A percentile compares a stretch with the other conserved stretches of the same genome.
phyloP scores from a whole-genome alignment of 2,329 filamentous ascomycete species.

The Stemphylium vesicarium region DNA sequence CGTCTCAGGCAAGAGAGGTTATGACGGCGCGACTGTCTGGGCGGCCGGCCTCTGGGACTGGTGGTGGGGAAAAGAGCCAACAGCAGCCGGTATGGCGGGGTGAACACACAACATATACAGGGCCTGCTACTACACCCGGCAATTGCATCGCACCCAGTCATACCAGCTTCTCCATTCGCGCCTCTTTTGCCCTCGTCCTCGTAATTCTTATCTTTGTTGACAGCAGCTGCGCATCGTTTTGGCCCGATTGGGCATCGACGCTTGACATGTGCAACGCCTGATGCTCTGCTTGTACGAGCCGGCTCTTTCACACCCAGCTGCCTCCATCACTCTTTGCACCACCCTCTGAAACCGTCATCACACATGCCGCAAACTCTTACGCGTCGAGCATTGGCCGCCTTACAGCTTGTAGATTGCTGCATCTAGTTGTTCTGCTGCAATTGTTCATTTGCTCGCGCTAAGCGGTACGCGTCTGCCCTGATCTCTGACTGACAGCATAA shows the following conservation, averaged over 20 bases:
- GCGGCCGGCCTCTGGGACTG: not conserved
- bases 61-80: conserved; percentile 19
- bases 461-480: not conserved
- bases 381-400: not conserved
- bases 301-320: conserved; percentile 4
- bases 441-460: not conserved
- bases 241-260: conserved; percentile 25
- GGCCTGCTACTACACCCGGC: not conserved
- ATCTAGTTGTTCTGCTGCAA: too few relatives aligned
- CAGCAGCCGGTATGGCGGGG: conserved; percentile 10
- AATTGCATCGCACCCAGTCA: not conserved
- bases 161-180: not conserved
- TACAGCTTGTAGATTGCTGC: too few relatives aligned
- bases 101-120: conserved; percentile 1
- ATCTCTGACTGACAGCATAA: too few relatives aligned
- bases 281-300: conserved; percentile 21
- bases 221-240: conserved; percentile 18
- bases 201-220: conserved; percentile 22
- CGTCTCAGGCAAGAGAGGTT: conserved; percentile 10
- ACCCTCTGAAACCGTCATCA: conserved; percentile 26
- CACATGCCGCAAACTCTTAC: not conserved
- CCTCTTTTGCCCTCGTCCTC: not conserved
- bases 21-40: conserved; percentile 18
- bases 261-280: conserved; percentile 24
- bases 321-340: conserved; percentile 17